Evolutionary conservation across 1,284 basidiomycete species (phyloP).

Genomic region (Boletus putidus): DNA sequence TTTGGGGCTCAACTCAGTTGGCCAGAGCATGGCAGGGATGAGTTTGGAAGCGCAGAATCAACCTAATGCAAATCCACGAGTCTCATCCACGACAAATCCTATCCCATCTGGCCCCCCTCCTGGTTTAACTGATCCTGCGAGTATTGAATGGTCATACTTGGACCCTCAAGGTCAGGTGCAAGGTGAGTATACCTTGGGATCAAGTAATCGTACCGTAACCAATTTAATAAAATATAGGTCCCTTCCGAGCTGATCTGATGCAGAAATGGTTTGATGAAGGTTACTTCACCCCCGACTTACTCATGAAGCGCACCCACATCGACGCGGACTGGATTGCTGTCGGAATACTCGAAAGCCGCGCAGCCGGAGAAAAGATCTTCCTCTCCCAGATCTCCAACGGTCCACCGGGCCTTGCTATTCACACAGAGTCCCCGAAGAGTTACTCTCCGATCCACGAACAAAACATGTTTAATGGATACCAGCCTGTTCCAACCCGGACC

Average conservation of each 20-base stretch:
- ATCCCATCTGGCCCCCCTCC: slow-evolving; percentile 43
- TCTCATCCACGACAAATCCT: slow-evolving; percentile 22
- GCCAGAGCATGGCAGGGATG: slow-evolving; percentile 21
- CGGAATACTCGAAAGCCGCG: slow-evolving; percentile 53
- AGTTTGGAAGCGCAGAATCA: slow-evolving; percentile 20
- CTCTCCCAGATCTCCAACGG: slow-evolving; percentile 50
- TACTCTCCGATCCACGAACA: slow-evolving; percentile 41
- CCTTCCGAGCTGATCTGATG: slow-evolving; percentile 90
- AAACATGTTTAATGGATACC: slow-evolving; percentile 51
- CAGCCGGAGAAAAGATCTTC: slow-evolving; percentile 60
- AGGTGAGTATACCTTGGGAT: slow-evolving; percentile 50
- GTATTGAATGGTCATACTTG: slow-evolving; percentile 87
- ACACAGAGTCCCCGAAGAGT: slow-evolving; percentile 45
- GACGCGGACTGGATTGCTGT: slow-evolving; percentile 68
- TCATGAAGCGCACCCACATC: slow-evolving; percentile 75
- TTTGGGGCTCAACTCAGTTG: slow-evolving; percentile 9
- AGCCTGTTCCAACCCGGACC: slow-evolving; percentile 61
- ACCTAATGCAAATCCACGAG: slow-evolving; percentile 7
- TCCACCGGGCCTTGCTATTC: slow-evolving; percentile 57
- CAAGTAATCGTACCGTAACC: background rate
- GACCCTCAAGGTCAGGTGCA: slow-evolving; percentile 89
- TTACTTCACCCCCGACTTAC: slow-evolving; percentile 86
- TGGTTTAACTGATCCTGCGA: slow-evolving; percentile 58
- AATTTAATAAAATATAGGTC: slow-evolving; percentile 54
- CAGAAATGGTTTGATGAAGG: slow-evolving; percentile 94